Conservation (phyloP, 257 asterid genomes). For the Solanum lycopersicoides region DNA sequence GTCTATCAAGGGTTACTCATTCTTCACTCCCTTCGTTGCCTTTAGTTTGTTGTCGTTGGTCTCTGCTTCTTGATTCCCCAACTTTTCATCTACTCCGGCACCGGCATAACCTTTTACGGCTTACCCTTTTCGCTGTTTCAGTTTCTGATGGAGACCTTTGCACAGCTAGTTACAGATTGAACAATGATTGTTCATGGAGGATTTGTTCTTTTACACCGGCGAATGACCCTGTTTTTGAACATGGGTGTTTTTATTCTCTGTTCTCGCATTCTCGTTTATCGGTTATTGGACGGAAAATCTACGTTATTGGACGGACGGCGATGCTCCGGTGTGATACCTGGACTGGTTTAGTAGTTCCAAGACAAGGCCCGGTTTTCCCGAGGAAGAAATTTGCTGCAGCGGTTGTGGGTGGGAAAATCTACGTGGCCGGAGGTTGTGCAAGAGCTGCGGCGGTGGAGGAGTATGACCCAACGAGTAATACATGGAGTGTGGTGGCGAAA, state of each 20-base stretch:
- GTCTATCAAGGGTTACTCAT: conserved; percentile 56
- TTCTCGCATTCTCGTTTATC: conserved; percentile 44
- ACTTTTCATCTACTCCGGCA: conserved; percentile 53
- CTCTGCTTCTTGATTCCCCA: conserved; percentile 49
- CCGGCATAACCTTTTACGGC: conserved; percentile 34
- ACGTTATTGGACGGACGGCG: conserved; percentile 50
- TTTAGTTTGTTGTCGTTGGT: conserved; percentile 86
- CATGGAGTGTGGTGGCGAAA: conserved; percentile 51
- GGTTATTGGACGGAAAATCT: conserved; percentile 59
- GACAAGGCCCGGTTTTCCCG: conserved; percentile 35
- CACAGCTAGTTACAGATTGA: conserved; percentile 48
- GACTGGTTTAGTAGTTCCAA: conserved; percentile 62
- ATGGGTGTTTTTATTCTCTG: conserved; percentile 21
- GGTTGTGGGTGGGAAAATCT: conserved; percentile 42
- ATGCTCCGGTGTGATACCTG: conserved; percentile 82
- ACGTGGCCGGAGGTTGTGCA: conserved; percentile 70
- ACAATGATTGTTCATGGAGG: conserved; percentile 33
- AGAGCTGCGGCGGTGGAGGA: conserved; percentile 65
- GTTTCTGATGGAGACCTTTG: conserved; percentile 49
- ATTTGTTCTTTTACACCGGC: conserved; percentile 35
- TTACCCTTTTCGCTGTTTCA: conserved; percentile 51
- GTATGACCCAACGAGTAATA: conserved; percentile 52
- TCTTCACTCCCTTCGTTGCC: conserved; percentile 58
- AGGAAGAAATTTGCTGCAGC: conserved; percentile 90
- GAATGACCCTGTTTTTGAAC: not conserved